phyloP scores from a whole-genome alignment of 176 grass and related monocot genomes.

The Musa schizocarpa region DNA sequence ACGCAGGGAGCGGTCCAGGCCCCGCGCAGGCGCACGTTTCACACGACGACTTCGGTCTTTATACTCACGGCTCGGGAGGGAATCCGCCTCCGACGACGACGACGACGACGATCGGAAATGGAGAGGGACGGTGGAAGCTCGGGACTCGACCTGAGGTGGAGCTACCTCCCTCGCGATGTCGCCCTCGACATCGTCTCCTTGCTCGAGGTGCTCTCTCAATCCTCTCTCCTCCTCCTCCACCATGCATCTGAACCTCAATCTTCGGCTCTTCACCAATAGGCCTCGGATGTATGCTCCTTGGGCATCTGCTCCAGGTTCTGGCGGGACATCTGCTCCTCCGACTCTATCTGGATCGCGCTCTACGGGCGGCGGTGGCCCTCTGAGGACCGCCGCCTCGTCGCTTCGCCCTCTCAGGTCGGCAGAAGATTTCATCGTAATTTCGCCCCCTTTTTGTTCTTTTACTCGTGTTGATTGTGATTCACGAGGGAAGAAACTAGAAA shows the following conservation, averaged over 20 bases:
- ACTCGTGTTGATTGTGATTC: no score
- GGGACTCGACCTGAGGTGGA: constrained; percentile 14
- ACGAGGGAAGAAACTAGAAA: no score
- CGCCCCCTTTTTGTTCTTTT: no score
- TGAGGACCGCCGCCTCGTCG: neutral
- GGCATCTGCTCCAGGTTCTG: constrained; percentile 46
- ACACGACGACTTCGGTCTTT: neutral
- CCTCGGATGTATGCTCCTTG: constrained; percentile 50
- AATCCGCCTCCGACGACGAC: neutral
- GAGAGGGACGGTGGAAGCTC: neutral
- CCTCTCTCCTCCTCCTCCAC: constrained; percentile 4
- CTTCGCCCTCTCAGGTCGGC: neutral
- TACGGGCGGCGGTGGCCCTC: constrained; percentile 48
- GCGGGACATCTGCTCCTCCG: constrained; percentile 39
- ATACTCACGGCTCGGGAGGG: neutral
- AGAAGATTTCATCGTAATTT: no score
- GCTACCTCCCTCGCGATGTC: constrained; percentile 36
- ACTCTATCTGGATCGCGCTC: constrained; percentile 53
- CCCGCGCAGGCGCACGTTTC: no score
- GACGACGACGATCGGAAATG: neutral
- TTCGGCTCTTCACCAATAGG: constrained; percentile 27
- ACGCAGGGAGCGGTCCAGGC: no score
- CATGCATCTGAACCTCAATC: neutral
- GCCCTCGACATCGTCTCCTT: constrained; percentile 30
- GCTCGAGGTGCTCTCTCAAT: constrained; percentile 29